Percentiles rank a stretch among this genome's conserved stretches.
phyloP scores from a whole-genome alignment of 768 basidiomycete genomes.

The Boletus rubroflammeus region DNA sequence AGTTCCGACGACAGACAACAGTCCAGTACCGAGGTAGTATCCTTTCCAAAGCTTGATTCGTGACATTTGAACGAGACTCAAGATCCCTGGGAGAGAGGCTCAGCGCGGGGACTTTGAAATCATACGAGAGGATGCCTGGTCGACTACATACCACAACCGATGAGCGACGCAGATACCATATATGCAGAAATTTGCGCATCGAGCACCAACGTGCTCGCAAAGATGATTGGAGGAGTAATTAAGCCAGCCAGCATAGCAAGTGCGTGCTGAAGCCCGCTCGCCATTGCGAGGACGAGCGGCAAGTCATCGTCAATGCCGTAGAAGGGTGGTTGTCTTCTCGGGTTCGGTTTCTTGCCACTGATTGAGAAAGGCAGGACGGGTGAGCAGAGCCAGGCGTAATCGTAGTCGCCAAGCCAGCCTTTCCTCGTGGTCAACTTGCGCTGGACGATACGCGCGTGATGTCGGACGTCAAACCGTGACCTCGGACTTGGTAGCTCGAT shows the following conservation, averaged over 20 bases:
- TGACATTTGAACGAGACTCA: constrained; percentile 79
- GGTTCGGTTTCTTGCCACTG: constrained; percentile 25
- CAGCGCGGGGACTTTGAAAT: background rate
- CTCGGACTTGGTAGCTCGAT: constrained; percentile 7
- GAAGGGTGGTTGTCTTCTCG: constrained; percentile 56
- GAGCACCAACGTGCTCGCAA: constrained; percentile 59
- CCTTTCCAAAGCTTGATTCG: constrained; percentile 54
- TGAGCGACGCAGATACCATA: constrained; percentile 78
- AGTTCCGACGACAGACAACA: constrained; percentile 78
- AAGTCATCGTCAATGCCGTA: constrained; percentile 70
- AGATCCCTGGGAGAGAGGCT: constrained; percentile 47
- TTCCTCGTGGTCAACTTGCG: constrained; percentile 46
- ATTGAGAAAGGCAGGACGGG: constrained; percentile 60
- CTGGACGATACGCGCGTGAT: constrained; percentile 13
- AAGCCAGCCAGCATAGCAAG: constrained; percentile 82
- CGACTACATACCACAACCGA: constrained; percentile 59
- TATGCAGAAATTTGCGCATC: constrained; percentile 61
- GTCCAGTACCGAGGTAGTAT: constrained; percentile 75
- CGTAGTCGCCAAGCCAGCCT: constrained; percentile 84
- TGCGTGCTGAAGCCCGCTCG: constrained; percentile 71
- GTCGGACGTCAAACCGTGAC: constrained; percentile 4
- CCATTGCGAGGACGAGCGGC: constrained; percentile 68
- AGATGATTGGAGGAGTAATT: constrained; percentile 82
- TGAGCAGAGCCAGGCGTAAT: constrained; percentile 71
- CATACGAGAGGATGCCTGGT: background rate